Conservation (phyloP, 805 yeast genomes). For the Candida wancherniae region DNA sequence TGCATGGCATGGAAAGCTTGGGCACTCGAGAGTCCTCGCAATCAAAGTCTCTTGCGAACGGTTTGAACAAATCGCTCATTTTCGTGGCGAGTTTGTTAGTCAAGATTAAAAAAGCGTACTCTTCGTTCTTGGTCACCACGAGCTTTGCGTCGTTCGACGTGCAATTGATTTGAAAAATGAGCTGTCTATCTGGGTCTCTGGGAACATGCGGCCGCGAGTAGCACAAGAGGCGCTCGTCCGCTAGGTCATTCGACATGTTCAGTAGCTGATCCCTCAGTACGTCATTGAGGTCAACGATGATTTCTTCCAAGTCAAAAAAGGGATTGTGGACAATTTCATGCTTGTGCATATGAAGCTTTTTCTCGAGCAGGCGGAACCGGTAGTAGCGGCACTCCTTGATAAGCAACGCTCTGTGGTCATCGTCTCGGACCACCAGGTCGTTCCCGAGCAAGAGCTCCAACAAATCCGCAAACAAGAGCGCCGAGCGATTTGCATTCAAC, state of each 20-base stretch:
- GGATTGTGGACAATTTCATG: conserved; percentile 51
- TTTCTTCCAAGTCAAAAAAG: conserved; percentile 48
- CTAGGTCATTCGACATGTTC: conserved; percentile 16
- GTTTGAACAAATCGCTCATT: conserved; percentile 23
- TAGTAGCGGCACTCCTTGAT: conserved; percentile 73
- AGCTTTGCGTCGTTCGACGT: conserved; percentile 27
- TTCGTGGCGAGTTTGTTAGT: conserved; percentile 21
- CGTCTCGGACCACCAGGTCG: conserved; percentile 41
- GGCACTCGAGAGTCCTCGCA: conserved; percentile 17
- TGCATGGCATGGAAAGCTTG: conserved; percentile 21
- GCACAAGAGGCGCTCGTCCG: conserved; percentile 20
- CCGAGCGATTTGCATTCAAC: conserved; percentile 47
- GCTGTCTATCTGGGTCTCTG: conserved; percentile 28
- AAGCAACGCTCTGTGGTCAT: conserved; percentile 52
- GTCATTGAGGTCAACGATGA: conserved; percentile 47
- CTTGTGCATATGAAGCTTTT: conserved; percentile 56
- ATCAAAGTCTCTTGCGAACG: conserved; percentile 15
- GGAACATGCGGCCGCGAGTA: conserved; percentile 32
- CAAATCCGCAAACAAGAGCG: conserved; percentile 50
- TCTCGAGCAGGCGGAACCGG: conserved; percentile 71
- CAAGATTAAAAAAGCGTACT: conserved; percentile 24
- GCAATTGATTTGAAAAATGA: conserved; percentile 32
- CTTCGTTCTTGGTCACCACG: conserved; percentile 24
- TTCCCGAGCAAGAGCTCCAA: conserved; percentile 55
- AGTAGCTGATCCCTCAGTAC: conserved; percentile 35